Evolutionary conservation across 2,329 filamentous ascomycete genomes (phyloP).

Genomic region (Fusarium newnesense): DNA sequence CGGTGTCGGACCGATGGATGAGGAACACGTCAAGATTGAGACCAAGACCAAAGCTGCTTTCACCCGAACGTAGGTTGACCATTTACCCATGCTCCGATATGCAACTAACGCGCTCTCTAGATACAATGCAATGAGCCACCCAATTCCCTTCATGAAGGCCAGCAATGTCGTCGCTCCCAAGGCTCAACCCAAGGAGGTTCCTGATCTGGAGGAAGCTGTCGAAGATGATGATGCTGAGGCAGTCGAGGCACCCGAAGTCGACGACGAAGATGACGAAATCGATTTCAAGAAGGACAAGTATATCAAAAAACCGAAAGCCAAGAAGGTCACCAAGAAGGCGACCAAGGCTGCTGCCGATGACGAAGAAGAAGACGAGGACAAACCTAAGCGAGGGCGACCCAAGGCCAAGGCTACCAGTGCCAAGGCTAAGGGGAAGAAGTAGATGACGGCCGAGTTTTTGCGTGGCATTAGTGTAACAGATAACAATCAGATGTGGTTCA

Average conservation of each 20-base stretch:
- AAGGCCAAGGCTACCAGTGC: slow-evolving; percentile 53
- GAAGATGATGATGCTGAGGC: slow-evolving; percentile 85
- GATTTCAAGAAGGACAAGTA: slow-evolving; percentile 96
- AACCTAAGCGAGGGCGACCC: slow-evolving; percentile 61
- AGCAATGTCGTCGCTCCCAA: slow-evolving; percentile 79
- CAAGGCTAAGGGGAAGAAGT: slow-evolving; percentile 63
- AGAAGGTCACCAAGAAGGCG: slow-evolving; percentile 60
- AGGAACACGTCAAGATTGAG: slow-evolving; percentile 81
- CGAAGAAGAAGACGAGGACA: slow-evolving; percentile 56
- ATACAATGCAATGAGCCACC: slow-evolving; percentile 88
- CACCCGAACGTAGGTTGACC: slow-evolving; percentile 78
- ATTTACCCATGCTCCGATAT: background rate
- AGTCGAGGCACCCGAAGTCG: slow-evolving; percentile 66
- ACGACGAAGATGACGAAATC: slow-evolving; percentile 76
- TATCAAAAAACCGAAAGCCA: slow-evolving; percentile 87
- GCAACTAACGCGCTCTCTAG: slow-evolving; percentile 55
- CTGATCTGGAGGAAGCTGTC: slow-evolving; percentile 95
- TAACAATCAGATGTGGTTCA: slow-evolving; percentile 15
- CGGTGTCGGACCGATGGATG: slow-evolving; percentile 84
- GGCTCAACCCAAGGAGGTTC: slow-evolving; percentile 77
- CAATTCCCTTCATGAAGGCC: slow-evolving; percentile 96
- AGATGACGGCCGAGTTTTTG: background rate
- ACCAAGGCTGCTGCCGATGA: slow-evolving; percentile 58
- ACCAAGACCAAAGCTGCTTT: slow-evolving; percentile 88
- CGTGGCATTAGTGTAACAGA: slow-evolving; percentile 4